Conservation (phyloP, 768 basidiomycete species). For the Mycena venus region DNA sequence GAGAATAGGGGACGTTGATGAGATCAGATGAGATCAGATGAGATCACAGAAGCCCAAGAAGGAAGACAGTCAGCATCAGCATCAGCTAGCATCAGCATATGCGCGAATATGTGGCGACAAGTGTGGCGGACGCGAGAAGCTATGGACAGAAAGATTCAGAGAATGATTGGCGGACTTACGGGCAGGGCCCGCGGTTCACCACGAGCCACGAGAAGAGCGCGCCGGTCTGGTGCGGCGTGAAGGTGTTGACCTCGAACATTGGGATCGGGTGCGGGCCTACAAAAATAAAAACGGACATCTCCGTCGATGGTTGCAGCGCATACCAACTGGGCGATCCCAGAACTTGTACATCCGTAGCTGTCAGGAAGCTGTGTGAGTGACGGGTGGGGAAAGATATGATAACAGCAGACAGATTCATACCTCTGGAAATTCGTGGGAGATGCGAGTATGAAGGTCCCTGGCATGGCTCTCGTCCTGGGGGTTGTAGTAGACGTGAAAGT, state of each 20-base stretch:
- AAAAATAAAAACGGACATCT: background rate
- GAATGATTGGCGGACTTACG: constrained; percentile 69
- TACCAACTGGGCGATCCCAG: constrained; percentile 76
- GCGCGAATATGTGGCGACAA: background rate
- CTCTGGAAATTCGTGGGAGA: background rate
- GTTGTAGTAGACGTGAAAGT: constrained; percentile 75
- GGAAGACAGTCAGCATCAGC: too few species aligned
- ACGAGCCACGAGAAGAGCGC: constrained; percentile 77
- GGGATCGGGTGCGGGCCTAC: constrained; percentile 75
- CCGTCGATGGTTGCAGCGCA: constrained; percentile 38
- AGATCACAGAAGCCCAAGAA: too few species aligned
- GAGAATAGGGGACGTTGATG: background rate
- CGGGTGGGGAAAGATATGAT: background rate
- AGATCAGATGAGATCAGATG: too few species aligned
- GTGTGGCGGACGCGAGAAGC: background rate
- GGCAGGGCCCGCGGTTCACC: constrained; percentile 78
- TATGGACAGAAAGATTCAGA: background rate
- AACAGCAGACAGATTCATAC: too few species aligned
- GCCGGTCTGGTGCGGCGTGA: constrained; percentile 77
- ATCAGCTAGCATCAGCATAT: constrained; percentile 2
- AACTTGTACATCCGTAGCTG: constrained; percentile 74
- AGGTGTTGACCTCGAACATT: constrained; percentile 81
- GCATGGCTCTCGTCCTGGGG: background rate
- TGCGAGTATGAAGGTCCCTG: background rate
- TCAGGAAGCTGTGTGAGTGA: background rate